Conservation (phyloP, 169 alveolate species). For the Plasmodium blacklocki region DNA sequence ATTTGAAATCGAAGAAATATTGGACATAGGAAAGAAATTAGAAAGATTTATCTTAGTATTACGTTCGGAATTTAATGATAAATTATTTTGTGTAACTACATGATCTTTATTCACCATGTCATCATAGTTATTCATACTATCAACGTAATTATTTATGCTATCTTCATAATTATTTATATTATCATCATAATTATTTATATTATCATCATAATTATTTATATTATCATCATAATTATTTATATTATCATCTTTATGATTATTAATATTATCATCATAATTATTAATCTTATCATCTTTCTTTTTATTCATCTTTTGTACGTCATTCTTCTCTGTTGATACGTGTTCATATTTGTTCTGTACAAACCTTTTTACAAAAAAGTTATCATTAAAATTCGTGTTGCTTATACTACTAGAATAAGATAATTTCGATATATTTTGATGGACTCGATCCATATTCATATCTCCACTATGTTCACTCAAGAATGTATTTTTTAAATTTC, state of each 20-base stretch:
- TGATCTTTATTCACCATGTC: too few species aligned
- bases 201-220: too few species aligned
- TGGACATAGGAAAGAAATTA: neutral
- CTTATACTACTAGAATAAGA: slow-evolving; percentile 31
- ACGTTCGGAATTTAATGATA: neutral
- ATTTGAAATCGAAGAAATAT: neutral
- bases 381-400: slow-evolving; percentile 19
- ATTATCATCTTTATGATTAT: neutral
- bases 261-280: slow-evolving; percentile 3
- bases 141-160: too few species aligned
- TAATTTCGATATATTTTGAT: slow-evolving; percentile 9
- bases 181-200: too few species aligned
- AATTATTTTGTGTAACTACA: too few species aligned
- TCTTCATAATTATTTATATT: too few species aligned
- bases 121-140: too few species aligned
- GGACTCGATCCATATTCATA: slow-evolving; percentile 6
- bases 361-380: slow-evolving; percentile 7
- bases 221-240: too few species aligned
- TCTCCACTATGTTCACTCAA: slow-evolving; percentile 17
- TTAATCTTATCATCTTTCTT: neutral
- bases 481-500: slow-evolving; percentile 16
- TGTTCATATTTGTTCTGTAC: slow-evolving; percentile 2
- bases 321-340: slow-evolving; percentile 6
- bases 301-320: slow-evolving; percentile 17
- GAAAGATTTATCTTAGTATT: slow-evolving; percentile 1